Evolutionary conservation across 2,329 filamentous ascomycete species (phyloP).

Genomic region (Alternaria rosae): DNA sequence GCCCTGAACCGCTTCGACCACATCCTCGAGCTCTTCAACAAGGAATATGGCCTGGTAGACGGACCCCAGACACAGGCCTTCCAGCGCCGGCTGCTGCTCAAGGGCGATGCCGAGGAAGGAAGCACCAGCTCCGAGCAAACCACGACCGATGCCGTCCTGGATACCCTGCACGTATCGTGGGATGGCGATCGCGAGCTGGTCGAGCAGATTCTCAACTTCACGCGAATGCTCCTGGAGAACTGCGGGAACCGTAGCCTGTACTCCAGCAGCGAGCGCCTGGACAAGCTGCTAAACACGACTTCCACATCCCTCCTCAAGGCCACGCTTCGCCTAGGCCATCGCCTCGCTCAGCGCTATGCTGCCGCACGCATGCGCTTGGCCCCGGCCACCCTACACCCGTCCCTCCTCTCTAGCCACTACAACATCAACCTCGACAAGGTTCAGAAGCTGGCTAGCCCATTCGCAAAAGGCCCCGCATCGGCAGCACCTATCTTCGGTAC

Average conservation of each 20-base stretch:
- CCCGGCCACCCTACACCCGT: conserved; percentile 71
- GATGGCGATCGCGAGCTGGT: conserved; percentile 85
- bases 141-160: conserved; percentile 58
- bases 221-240: conserved; percentile 85
- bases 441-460: conserved; percentile 82
- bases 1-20: conserved; percentile 92
- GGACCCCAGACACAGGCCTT: conserved; percentile 85
- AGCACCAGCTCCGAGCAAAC: conserved; percentile 28
- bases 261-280: conserved; percentile 88
- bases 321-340: conserved; percentile 80
- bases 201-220: conserved; percentile 83
- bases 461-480: conserved; percentile 70
- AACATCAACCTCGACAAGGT: conserved; percentile 77
- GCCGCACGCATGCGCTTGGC: conserved; percentile 80
- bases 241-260: conserved; percentile 98
- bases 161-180: conserved; percentile 67
- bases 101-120: conserved; percentile 60
- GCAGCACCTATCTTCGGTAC: conserved; percentile 60
- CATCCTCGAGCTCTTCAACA: conserved; percentile 81
- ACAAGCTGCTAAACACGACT: conserved; percentile 87
- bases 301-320: conserved; percentile 79
- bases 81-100: conserved; percentile 68
- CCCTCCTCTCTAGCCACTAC: conserved; percentile 83
- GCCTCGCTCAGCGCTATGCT: conserved; percentile 91
- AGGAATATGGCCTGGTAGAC: conserved; percentile 78